Evolutionary conservation across 176 grass and related monocot genomes (phyloP), one percentile per base, ranked within the genome.

Genomic region (Avena eriantha): DNA sequence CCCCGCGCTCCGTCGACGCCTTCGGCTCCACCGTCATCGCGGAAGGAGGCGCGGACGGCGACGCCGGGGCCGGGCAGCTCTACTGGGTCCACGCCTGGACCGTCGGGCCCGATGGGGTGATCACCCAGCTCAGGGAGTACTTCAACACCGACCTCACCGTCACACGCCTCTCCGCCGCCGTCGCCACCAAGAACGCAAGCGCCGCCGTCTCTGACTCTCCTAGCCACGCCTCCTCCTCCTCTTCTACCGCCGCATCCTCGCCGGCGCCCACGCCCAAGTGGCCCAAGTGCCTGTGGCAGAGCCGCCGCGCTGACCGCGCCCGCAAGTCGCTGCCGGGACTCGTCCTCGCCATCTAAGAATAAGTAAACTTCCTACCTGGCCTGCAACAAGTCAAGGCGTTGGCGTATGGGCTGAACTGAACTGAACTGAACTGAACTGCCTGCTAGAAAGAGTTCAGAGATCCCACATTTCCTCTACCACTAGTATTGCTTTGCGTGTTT

Each of bases 41-140:
- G 51, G 95, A 97, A 57, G 61, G 92, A 67, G 48, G 70, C 39
- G 39, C 39, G 66, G 54, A 45, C 80, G 84, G 50, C 87, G 39
- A 60, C 54, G 78, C 24, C 63, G 46, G 8, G 3, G 17, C 13
- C 29, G 64, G 64, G 1, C 78, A 78, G 39, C 77, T 91, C 51
- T 95, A 90, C 77, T 97, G 95, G 95, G 88, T 97, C 24, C 95
- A 97, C 92, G 92, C 90, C 77, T 97, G 95, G 95, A 97, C 95
- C 69, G 90, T 97, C 13, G 86, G 88, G 0, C 46, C 88, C 51
- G 86, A 92, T 83, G 95, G 92, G 84, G 83, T 97, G 69, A 94
- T 97, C 84, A 97, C 88, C 18, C 92, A 92, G 84, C 88, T 97
- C 73, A 77, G 95, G 57, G 92, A 97, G 90, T 97, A 97, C 76